Conservation (phyloP, 2,329 filamentous ascomycete genomes). For the Diaporthe humulicola region DNA sequence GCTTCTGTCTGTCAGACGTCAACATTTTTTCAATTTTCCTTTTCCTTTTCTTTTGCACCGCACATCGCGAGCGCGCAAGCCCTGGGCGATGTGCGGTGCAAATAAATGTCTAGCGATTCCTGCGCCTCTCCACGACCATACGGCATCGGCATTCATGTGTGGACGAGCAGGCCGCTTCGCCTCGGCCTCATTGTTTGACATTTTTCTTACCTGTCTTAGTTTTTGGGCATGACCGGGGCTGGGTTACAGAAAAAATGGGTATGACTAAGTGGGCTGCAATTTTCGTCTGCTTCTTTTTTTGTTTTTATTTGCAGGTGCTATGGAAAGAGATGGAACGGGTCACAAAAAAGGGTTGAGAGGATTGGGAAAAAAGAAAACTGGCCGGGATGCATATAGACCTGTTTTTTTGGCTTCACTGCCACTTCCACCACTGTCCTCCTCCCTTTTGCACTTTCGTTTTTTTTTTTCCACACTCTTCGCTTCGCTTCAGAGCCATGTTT, state of each 20-base stretch:
- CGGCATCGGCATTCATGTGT: slow-evolving; percentile 20
- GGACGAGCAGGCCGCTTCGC: slow-evolving; percentile 22
- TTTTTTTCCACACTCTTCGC: slow-evolving; percentile 34
- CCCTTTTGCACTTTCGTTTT: slow-evolving; percentile 32
- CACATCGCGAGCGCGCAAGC: slow-evolving; percentile 30
- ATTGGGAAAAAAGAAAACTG: slow-evolving; percentile 43
- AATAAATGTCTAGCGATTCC: slow-evolving; percentile 31
- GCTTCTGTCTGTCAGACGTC: slow-evolving; percentile 39
- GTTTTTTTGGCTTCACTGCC: slow-evolving; percentile 41
- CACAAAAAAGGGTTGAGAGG: slow-evolving; percentile 38
- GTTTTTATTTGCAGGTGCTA: slow-evolving; percentile 37
- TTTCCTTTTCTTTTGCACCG: neutral
- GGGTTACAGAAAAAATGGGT: slow-evolving; percentile 40
- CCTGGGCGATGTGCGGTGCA: slow-evolving; percentile 25
- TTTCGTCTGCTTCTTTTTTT: slow-evolving; percentile 24
- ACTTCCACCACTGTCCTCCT: slow-evolving; percentile 28
- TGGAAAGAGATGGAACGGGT: slow-evolving; percentile 37
- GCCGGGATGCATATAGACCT: slow-evolving; percentile 48
- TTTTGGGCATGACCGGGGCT: slow-evolving; percentile 38
- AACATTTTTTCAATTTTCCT: slow-evolving; percentile 12
- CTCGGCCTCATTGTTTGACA: slow-evolving; percentile 18
- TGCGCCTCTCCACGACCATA: slow-evolving; percentile 20
- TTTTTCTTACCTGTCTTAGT: slow-evolving; percentile 31
- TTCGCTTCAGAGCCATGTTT: slow-evolving; percentile 36
- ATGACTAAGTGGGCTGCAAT: slow-evolving; percentile 29